Percentiles rank a stretch among this genome's conserved stretches.
Conservation (phyloP, 2,329 filamentous ascomycete species). For the Pseudopithomyces chartarum region DNA sequence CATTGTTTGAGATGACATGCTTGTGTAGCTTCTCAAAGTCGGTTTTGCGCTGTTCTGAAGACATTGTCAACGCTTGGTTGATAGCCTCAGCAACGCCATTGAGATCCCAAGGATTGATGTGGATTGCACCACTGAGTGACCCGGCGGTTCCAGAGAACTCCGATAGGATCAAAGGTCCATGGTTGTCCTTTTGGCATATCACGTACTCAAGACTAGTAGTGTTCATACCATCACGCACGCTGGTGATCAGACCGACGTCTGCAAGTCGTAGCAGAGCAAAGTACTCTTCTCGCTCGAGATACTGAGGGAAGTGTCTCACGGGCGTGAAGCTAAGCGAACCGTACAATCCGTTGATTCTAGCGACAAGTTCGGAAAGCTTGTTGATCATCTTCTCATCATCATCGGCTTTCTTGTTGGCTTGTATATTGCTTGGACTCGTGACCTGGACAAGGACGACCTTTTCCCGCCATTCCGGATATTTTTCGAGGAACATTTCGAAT, state of each 20-base stretch:
- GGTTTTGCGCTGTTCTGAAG: conserved; percentile 64
- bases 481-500: conserved; percentile 88
- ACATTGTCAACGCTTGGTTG: conserved; percentile 79
- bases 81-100: conserved; percentile 83
- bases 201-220: conserved; percentile 95
- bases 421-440: conserved; percentile 82
- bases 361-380: conserved; percentile 87
- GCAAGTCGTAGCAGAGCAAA: conserved; percentile 89
- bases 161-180: conserved; percentile 89
- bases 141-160: conserved; percentile 96
- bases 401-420: conserved; percentile 73
- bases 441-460: conserved; percentile 95
- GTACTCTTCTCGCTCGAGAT: conserved; percentile 87
- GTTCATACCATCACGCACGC: conserved; percentile 96
- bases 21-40: conserved; percentile 79
- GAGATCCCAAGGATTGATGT: conserved; percentile 96
- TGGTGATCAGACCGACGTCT: conserved; percentile 92
- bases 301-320: conserved; percentile 93
- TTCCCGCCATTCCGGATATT: conserved; percentile 89
- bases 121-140: conserved; percentile 81
- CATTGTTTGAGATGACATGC: conserved; percentile 83
- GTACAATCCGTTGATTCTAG: conserved; percentile 88
- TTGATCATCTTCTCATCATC: conserved; percentile 80
- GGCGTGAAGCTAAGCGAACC: conserved; percentile 88
- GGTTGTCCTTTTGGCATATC: conserved; percentile 83